Base-by-base conservation (phyloP, 768 basidiomycete species). In the Rhodocollybia butyracea region DNA sequence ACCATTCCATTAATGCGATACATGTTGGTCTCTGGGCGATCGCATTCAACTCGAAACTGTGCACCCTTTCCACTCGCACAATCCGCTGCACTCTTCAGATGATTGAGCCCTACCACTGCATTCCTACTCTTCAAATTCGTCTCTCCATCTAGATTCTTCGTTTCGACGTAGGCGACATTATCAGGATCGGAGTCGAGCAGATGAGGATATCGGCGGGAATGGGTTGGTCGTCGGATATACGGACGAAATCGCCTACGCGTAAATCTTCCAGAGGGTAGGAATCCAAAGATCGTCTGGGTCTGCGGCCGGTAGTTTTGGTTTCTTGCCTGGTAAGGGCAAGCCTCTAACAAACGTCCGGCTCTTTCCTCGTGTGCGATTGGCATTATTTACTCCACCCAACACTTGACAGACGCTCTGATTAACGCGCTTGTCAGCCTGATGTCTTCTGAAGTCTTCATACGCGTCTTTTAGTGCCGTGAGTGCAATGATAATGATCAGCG, bases 131-230 rank as follows among this genome's bases (percentile, higher is more conserved):
- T 99, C 69, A 99, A 85, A 66, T 96, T 99, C 24, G 96, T 99
- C 76, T 99, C 96, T 38, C 96, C 96, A 64, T 99, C 96, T 53
- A 99, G 76, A 64, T 96, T 95, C 78, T 96, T 97, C 39, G 94
- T 96, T 78, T 97, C 94, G 51, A 96, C 85, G 65, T 85, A 97
- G 3, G 89, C 88, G 21, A 95, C 84, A 24, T 57, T 57, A 30
- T 51, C 48, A 13, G 41, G 52, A 32, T 58, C 52, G 17, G 72
- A 65, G 5, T 88, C 2, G 87, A 76, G 67, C 86, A 88, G 55
- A 89, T 82, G 59, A 87, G 77, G 60, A 89, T 68, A 67, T 89
- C 88, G 0, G 89, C 88, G 6, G 88, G 88, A 46, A 90, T 78
- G 15, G 78, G 71, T 59, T 89, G 84, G 66, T 88, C 75, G 60